Evolutionary conservation across 306 rosid species (phyloP).

Genomic region (Phaseolus lunatus): DNA sequence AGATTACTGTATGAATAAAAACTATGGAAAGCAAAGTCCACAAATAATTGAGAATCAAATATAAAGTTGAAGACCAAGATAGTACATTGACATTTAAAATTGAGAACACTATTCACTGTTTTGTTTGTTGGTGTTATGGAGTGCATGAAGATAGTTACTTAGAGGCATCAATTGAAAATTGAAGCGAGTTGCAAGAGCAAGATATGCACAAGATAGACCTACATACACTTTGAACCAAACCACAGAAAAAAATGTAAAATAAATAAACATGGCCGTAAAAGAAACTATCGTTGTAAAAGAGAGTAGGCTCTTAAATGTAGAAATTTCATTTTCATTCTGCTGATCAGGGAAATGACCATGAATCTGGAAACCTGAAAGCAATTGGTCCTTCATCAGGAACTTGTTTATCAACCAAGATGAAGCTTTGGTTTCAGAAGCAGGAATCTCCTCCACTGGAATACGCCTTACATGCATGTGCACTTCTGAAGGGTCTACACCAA

Average conservation of each 20-base stretch:
- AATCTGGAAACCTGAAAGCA: slow-evolving; percentile 66
- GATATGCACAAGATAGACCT: slow-evolving; percentile 79
- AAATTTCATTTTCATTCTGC: slow-evolving; percentile 59
- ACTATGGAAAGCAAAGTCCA: background rate
- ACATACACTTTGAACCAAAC: slow-evolving; percentile 79
- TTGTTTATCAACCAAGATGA: slow-evolving; percentile 71
- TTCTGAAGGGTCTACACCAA: slow-evolving; percentile 92
- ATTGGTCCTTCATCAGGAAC: slow-evolving; percentile 60
- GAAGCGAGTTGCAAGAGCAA: slow-evolving; percentile 70
- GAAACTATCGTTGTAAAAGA: slow-evolving; percentile 53
- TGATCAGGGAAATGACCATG: slow-evolving; percentile 75
- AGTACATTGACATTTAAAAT: slow-evolving; percentile 32
- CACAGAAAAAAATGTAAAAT: slow-evolving; percentile 72
- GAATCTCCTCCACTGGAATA: slow-evolving; percentile 65
- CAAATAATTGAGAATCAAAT: slow-evolving; percentile 41
- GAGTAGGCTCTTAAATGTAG: slow-evolving; percentile 63
- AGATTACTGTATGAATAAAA: too few relatives aligned
- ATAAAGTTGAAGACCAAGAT: slow-evolving; percentile 41
- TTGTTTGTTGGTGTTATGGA: slow-evolving; percentile 53
- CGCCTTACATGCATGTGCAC: slow-evolving; percentile 87
- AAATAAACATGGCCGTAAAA: slow-evolving; percentile 62
- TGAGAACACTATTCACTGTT: slow-evolving; percentile 44
- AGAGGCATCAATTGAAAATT: slow-evolving; percentile 61
- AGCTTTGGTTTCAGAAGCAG: slow-evolving; percentile 63
- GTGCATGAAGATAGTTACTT: slow-evolving; percentile 55